Evolutionary conservation across 1,284 basidiomycete genomes (phyloP), one percentile per base, ranked within the genome.

Genomic region (Pascua sp.): DNA sequence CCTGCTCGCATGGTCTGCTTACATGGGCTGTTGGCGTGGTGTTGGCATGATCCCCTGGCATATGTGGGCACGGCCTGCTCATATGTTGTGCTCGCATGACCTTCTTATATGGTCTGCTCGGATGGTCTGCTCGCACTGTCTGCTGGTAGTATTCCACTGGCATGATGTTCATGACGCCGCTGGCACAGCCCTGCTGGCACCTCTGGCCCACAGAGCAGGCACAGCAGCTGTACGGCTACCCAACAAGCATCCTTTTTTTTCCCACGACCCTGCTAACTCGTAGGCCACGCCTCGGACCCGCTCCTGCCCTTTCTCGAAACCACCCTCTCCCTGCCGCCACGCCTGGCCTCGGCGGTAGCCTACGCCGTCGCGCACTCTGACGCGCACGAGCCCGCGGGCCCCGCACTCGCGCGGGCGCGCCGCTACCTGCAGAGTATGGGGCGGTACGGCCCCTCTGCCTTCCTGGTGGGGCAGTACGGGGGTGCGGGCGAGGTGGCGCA

Each of bases 391-490:
- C 77, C 81, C 1, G 84, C 86, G 0, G 70, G 85, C 9, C 81
- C 83, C 1, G 84, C 88, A 0, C 76, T 96, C 4, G 73, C 75
- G 24, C 84, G 91, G 11, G 78, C 92, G 16, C 82, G 86, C 12
- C 78, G 80, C 37, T 92, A 91, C 70, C 81, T 98, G 18, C 84
- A 81, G 43, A 90, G 91, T 1, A 79, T 86, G 12, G 94, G 95
- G 1, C 82, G 90, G 38, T 98, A 96, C 69, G 95, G 95, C 8
- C 78, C 89, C 11, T 91, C 90, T 0, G 86, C 95, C 0, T 98
- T 94, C 77, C 83, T 98, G 13, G 83, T 98, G 5, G 91, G 91
- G 0, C 93, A 97, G 67, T 98, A 97, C 71, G 95, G 95, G 37
- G 91, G 93, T 4, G 81, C 87, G 0, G 92, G 93, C 3, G 93